Evolutionary conservation across 805 yeast genomes (phyloP), one percentile per base, ranked within the genome.

Genomic region (Wickerhamiella nectarea): DNA sequence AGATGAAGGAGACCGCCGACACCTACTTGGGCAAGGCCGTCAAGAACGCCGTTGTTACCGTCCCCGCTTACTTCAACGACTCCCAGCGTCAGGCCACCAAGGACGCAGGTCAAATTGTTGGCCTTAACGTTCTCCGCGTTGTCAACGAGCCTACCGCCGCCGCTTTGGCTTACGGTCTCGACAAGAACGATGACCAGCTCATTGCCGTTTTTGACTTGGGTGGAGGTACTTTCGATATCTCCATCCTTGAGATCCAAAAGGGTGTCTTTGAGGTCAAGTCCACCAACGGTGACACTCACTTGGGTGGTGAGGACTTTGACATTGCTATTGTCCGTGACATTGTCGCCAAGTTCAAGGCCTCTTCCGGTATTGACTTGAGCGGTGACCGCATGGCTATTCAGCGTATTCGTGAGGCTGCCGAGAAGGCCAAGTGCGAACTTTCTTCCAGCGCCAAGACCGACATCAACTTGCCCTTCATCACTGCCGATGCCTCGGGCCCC

Each of bases 1-100:
- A 86, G 75, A 87, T 86, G 95, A 87, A 86, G 78, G 95, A 87
- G 72, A 87, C 95, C 54, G 95, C 96, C 53, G 95, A 85, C 68
- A 78, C 83, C 51, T 80, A 81, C 72, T 71, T 85, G 56, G 91
- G 93, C 67, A 85, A 84, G 74, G 60, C 78, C 36, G 89, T 79
- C 56, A 77, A 75, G 71, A 81, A 84, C 64, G 95, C 96, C 48
- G 93, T 81, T 53, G 93, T 81, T 53, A 81, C 93, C 41, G 87
- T 85, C 53, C 93, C 93, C 50, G 93, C 93, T 50, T 81, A 81
- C 69, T 81, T 81, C 72, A 81, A 81, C 68, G 93, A 81, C 65
- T 82, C 93, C 52, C 93, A 81, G 70, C 77, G 93, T 68, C 93
- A 82, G 69, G 93, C 93, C 54, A 81, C 93, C 63, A 86, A 86